Conservation (phyloP, 2,329 filamentous ascomycete species). For the Aschersonia sp. region DNA sequence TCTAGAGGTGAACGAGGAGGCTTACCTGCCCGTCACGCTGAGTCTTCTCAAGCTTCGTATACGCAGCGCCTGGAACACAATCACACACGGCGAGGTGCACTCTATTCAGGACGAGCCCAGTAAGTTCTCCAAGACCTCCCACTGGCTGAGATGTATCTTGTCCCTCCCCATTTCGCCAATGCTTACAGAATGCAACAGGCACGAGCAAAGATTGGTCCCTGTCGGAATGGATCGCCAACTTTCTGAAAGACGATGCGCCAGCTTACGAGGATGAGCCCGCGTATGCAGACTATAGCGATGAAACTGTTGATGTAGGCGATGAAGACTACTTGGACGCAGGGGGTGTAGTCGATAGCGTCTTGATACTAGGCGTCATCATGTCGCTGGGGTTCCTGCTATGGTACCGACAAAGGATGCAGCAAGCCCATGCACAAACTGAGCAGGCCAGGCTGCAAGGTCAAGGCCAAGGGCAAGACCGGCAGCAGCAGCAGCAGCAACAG, state of each 20-base stretch:
- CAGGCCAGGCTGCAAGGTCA: conserved; percentile 18
- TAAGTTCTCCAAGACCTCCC: conserved; percentile 27
- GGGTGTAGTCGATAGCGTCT: conserved; percentile 67
- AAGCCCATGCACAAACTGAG: conserved; percentile 28
- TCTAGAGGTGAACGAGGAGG: conserved; percentile 80
- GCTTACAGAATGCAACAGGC: conserved; percentile 27
- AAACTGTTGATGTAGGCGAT: conserved; percentile 40
- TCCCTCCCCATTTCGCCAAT: conserved; percentile 12
- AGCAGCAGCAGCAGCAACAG: conserved; percentile 6
- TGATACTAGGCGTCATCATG: conserved; percentile 67
- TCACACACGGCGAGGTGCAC: conserved; percentile 83
- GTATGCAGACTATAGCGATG: conserved; percentile 38
- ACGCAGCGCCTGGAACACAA: conserved; percentile 85
- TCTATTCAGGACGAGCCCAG: conserved; percentile 81
- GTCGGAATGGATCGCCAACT: conserved; percentile 75
- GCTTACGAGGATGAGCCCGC: conserved; percentile 45
- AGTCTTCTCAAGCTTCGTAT: conserved; percentile 74
- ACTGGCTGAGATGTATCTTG: neutral
- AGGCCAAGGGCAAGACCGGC: conserved; percentile 11
- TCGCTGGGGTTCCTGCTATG: conserved; percentile 67
- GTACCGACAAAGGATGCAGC: conserved; percentile 60
- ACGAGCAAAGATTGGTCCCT: conserved; percentile 62
- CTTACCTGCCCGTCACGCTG: conserved; percentile 83
- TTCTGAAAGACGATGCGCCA: conserved; percentile 56
- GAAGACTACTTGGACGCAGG: conserved; percentile 55